Conservation (phyloP, 73 alveolate genomes). For the Tetrahymena malaccensis region DNA sequence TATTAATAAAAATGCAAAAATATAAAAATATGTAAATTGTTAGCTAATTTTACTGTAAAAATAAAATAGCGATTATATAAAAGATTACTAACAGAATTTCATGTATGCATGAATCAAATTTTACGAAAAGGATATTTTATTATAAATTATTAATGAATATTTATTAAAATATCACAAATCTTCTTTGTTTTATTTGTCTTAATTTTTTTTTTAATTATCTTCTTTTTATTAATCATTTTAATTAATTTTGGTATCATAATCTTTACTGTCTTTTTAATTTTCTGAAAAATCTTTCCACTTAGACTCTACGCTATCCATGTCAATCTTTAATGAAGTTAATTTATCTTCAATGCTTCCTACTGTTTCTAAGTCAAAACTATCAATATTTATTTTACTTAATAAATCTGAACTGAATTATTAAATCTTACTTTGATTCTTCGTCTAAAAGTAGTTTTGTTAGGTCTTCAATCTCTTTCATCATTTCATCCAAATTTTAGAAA, state of each 20-base stretch:
- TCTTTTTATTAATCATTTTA: not conserved
- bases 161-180: not conserved
- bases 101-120: too few species aligned
- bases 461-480: not conserved
- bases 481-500: not conserved
- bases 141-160: too few species aligned
- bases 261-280: not conserved
- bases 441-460: not conserved
- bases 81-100: too few species aligned
- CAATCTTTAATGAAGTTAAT: not conserved
- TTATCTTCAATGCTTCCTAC: not conserved
- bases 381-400: not conserved
- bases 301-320: not conserved
- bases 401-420: not conserved
- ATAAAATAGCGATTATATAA: too few species aligned
- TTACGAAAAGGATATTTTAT: too few species aligned
- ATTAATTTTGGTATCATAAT: not conserved
- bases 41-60: too few species aligned
- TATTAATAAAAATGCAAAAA: too few species aligned
- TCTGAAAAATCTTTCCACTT: not conserved
- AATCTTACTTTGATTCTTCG: not conserved
- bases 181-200: not conserved
- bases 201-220: not conserved
- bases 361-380: not conserved
- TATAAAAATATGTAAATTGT: too few species aligned